A percentile compares a stretch with the other conserved stretches of the same genome.
Evolutionary conservation across 371 early-diverging fungal species (phyloP).

Genomic region (Mucor saturninus): DNA sequence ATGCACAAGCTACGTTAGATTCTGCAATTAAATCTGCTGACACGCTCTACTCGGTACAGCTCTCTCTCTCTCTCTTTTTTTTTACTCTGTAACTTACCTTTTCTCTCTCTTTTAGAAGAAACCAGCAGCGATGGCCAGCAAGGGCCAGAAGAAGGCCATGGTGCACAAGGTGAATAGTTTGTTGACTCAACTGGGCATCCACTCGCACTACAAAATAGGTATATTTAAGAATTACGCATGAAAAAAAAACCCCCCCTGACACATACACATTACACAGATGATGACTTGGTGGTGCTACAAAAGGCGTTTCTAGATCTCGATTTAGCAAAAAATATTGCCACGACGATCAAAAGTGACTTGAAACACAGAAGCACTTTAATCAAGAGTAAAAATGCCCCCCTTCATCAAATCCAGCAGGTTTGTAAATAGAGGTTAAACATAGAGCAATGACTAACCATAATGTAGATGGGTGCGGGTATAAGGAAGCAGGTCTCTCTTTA

Average conservation of each 20-base stretch:
- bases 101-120: not conserved
- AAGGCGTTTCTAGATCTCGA: slow-evolving; percentile 33
- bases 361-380: slow-evolving; percentile 42
- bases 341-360: slow-evolving; percentile 29
- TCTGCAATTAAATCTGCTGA: slow-evolving; percentile 32
- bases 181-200: not conserved
- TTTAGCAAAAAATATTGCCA: slow-evolving; percentile 35
- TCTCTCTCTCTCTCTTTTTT: too few species aligned
- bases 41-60: slow-evolving; percentile 19
- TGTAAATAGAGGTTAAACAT: not conserved
- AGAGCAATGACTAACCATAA: not conserved
- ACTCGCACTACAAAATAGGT: too few species aligned
- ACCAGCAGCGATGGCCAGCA: not conserved
- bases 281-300: slow-evolving; percentile 31
- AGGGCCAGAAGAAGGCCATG: too few species aligned
- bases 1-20: slow-evolving; percentile 38
- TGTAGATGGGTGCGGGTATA: slow-evolving; percentile 39
- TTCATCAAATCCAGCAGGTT: slow-evolving; percentile 15
- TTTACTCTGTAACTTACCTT: not conserved
- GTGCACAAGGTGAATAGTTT: not conserved
- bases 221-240: not conserved
- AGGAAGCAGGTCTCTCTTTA: slow-evolving; percentile 35
- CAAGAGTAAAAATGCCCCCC: slow-evolving; percentile 19
- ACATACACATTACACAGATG: slow-evolving; percentile 5
- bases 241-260: not conserved